phyloP scores from a whole-genome alignment of 2,329 filamentous ascomycete species.

The Esteya vermicola region DNA sequence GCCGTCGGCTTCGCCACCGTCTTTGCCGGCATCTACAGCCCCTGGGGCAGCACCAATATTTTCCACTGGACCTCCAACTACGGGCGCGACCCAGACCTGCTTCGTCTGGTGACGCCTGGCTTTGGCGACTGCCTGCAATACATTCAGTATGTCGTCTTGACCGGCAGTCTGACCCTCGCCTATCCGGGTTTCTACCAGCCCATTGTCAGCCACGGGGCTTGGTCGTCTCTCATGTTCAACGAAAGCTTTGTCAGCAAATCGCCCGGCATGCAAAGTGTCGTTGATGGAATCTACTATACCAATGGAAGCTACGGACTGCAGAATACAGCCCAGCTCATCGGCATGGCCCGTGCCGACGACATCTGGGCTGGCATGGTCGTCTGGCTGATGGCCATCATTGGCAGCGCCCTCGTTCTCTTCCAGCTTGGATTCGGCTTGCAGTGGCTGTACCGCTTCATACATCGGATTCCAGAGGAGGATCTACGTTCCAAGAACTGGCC shows the following conservation, averaged over 20 bases:
- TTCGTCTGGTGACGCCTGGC: conserved; percentile 85
- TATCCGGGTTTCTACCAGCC: conserved; percentile 96
- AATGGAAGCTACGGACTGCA: conserved; percentile 70
- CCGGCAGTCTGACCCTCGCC: conserved; percentile 70
- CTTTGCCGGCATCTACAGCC: conserved; percentile 75
- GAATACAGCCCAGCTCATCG: conserved; percentile 64
- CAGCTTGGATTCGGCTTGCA: conserved; percentile 65
- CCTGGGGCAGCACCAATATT: conserved; percentile 81
- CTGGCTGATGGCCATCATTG: conserved; percentile 72
- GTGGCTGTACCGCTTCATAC: conserved; percentile 61
- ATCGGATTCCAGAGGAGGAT: conserved; percentile 67
- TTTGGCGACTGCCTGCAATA: conserved; percentile 97
- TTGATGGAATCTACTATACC: conserved; percentile 77
- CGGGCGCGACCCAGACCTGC: conserved; percentile 78
- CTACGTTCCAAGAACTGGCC: conserved; percentile 82
- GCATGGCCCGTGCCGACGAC: conserved; percentile 61
- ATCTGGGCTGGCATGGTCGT: conserved; percentile 92
- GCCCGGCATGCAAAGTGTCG: conserved; percentile 49
- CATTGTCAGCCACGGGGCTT: conserved; percentile 71
- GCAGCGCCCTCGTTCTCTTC: conserved; percentile 49
- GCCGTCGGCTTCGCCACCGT: conserved; percentile 72
- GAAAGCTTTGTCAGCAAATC: conserved; percentile 66
- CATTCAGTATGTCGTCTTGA: conserved; percentile 81
- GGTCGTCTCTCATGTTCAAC: conserved; percentile 90
- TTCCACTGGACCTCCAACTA: conserved; percentile 99